Evolutionary conservation across 139 green algal genomes (phyloP).

Genomic region (Chlamydomonas eustigma): DNA sequence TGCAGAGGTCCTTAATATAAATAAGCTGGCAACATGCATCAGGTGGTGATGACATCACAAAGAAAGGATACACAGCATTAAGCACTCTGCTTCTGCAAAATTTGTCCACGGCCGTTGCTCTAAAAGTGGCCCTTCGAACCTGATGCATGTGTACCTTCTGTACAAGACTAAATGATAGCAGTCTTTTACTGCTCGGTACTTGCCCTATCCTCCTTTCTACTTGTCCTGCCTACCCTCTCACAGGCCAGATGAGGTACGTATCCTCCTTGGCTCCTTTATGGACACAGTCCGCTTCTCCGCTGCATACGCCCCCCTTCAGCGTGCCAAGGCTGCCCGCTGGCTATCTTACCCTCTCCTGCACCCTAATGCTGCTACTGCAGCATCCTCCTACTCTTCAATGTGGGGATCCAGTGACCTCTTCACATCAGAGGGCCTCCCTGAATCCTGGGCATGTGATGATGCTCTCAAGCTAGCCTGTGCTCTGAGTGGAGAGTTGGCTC

Average conservation of each 20-base stretch:
- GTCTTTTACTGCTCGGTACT: too few relatives aligned
- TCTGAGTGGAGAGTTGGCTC: slow-evolving; percentile 29
- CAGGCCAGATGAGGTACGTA: slow-evolving; percentile 30
- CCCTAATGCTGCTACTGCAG: not conserved
- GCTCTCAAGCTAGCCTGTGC: slow-evolving; percentile 15
- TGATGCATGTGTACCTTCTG: too few relatives aligned
- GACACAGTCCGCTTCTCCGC: slow-evolving; percentile 14
- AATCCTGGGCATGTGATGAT: slow-evolving; percentile 15
- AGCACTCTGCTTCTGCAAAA: too few relatives aligned
- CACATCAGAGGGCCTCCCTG: not conserved
- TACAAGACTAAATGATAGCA: too few relatives aligned
- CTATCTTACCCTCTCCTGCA: slow-evolving; percentile 19
- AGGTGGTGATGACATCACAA: too few relatives aligned
- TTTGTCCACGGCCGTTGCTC: too few relatives aligned
- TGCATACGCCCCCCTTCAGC: slow-evolving; percentile 14
- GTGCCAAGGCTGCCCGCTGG: slow-evolving; percentile 25
- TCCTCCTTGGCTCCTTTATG: slow-evolving; percentile 26
- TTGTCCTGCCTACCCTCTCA: not conserved
- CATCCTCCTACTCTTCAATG: too few relatives aligned
- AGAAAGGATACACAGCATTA: too few relatives aligned
- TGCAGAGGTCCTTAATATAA: too few relatives aligned
- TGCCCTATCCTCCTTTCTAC: not conserved
- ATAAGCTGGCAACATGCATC: not conserved
- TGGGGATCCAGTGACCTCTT: not conserved
- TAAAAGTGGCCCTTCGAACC: too few relatives aligned